Conservation (phyloP, 2,329 filamentous ascomycete genomes). For the Pseudogymnoascus sp. region DNA sequence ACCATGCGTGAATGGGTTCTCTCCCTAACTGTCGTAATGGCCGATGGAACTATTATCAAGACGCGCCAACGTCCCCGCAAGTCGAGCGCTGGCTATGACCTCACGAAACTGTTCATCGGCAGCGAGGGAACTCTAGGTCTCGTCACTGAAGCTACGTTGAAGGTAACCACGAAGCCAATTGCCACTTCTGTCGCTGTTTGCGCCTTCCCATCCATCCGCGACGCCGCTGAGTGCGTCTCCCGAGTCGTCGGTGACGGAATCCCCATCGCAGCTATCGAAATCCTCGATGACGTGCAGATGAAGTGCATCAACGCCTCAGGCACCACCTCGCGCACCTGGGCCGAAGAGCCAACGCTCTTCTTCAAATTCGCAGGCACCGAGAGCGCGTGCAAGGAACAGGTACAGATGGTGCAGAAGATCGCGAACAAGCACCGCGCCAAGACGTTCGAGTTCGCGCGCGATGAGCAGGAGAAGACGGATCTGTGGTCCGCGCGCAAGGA, state of each 20-base stretch:
- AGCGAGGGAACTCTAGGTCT: slow-evolving; percentile 88
- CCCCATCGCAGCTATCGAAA: slow-evolving; percentile 84
- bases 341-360: slow-evolving; percentile 69
- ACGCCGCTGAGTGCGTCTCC: slow-evolving; percentile 58
- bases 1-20: slow-evolving; percentile 95
- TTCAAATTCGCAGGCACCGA: slow-evolving; percentile 77
- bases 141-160: slow-evolving; percentile 84
- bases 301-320: slow-evolving; percentile 60
- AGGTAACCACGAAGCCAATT: slow-evolving; percentile 74
- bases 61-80: slow-evolving; percentile 83
- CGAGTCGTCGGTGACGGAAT: slow-evolving; percentile 74
- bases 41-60: slow-evolving; percentile 85
- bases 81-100: slow-evolving; percentile 84
- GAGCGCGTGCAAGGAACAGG: slow-evolving; percentile 69
- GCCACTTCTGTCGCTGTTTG: slow-evolving; percentile 74
- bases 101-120: slow-evolving; percentile 83
- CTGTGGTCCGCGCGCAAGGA: slow-evolving; percentile 82
- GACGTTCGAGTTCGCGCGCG: slow-evolving; percentile 72
- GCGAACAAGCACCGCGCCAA: slow-evolving; percentile 56
- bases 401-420: slow-evolving; percentile 58
- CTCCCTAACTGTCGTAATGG: slow-evolving; percentile 78
- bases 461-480: slow-evolving; percentile 63
- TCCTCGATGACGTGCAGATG: slow-evolving; percentile 90
- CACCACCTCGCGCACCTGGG: slow-evolving; percentile 61
- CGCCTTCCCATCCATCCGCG: slow-evolving; percentile 46